A percentile compares a stretch with the other conserved stretches of the same genome.
Conservation (phyloP, 1,284 basidiomycete genomes). For the Cutaneotrichosporon sp. region DNA sequence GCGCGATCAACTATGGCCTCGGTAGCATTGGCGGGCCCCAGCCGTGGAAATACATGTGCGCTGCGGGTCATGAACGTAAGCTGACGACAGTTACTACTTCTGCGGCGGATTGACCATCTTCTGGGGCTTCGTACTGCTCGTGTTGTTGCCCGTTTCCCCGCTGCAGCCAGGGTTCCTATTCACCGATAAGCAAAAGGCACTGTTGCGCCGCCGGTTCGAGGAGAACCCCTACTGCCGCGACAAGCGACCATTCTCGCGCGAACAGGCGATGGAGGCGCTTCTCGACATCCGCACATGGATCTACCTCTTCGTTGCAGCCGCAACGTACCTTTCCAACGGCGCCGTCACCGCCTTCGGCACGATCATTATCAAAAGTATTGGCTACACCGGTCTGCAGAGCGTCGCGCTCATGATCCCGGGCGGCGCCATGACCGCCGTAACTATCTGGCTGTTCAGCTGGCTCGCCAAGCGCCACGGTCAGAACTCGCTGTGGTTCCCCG, state of each 20-base stretch:
- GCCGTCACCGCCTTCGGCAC: slow-evolving; percentile 51
- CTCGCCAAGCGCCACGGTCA: slow-evolving; percentile 40
- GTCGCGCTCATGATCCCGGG: slow-evolving; percentile 50
- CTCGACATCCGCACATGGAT: slow-evolving; percentile 51
- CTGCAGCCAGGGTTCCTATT: slow-evolving; percentile 44
- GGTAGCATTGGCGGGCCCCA: slow-evolving; percentile 43
- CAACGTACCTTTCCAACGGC: slow-evolving; percentile 45
- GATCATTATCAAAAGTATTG: slow-evolving; percentile 50
- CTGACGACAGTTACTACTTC: slow-evolving; percentile 44
- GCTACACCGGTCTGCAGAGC: slow-evolving; percentile 49
- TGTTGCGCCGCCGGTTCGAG: slow-evolving; percentile 44
- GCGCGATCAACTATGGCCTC: slow-evolving; percentile 52
- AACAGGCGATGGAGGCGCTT: slow-evolving; percentile 49
- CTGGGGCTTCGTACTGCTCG: slow-evolving; percentile 48
- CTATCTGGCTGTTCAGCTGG: slow-evolving; percentile 48
- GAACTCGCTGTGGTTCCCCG: slow-evolving; percentile 47
- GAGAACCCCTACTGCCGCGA: slow-evolving; percentile 39
- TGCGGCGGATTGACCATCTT: slow-evolving; percentile 51
- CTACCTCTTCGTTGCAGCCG: slow-evolving; percentile 47
- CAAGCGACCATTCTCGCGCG: slow-evolving; percentile 38
- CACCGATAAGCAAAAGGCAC: slow-evolving; percentile 38
- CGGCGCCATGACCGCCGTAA: slow-evolving; percentile 49
- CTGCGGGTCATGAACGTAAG: neutral
- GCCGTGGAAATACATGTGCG: slow-evolving; percentile 52
- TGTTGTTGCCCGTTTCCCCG: slow-evolving; percentile 50